Percentiles rank a stretch among this genome's conserved stretches.
Conservation (phyloP, 2,329 filamentous ascomycete genomes). For the Orbilia brochopaga region DNA sequence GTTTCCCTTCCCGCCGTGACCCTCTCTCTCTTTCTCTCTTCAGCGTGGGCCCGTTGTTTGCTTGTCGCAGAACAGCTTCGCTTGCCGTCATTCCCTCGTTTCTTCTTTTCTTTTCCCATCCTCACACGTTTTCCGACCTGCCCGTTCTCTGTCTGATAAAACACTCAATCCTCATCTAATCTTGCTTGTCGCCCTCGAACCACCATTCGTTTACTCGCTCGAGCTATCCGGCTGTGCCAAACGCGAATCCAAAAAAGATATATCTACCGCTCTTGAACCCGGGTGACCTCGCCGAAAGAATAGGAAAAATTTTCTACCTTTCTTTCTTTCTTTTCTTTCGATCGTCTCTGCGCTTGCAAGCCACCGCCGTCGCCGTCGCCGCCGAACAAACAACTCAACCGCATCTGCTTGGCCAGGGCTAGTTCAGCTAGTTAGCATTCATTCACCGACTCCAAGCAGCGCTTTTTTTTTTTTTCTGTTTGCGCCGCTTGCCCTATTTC, state of each 20-base stretch:
- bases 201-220: too few relatives aligned
- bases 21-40: too few relatives aligned
- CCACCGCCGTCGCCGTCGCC: constrained; percentile 12
- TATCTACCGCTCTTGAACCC: constrained; percentile 33
- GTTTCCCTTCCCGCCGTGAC: constrained; percentile 38
- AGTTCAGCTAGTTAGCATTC: constrained; percentile 1
- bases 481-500: constrained; percentile 24
- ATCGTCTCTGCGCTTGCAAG: constrained; percentile 24
- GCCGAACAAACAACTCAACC: constrained; percentile 13
- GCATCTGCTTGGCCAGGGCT: constrained; percentile 15
- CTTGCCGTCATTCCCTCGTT: constrained; percentile 35
- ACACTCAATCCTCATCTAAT: constrained; percentile 26
- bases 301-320: constrained; percentile 5
- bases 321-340: constrained; percentile 2
- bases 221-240: neutral
- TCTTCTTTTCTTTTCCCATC: constrained; percentile 27
- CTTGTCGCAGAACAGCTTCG: constrained; percentile 27
- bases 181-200: constrained; percentile 43
- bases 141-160: constrained; percentile 8
- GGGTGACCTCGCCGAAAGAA: constrained; percentile 11
- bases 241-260: constrained; percentile 4
- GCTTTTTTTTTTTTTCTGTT: constrained; percentile 15
- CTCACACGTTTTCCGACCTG: constrained; percentile 6
- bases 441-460: neutral
- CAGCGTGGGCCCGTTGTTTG: constrained; percentile 27